Evolutionary conservation across 2,329 filamentous ascomycete species (phyloP), one percentile per base, ranked within the genome.

Genomic region (Colletotrichum kahawae): DNA sequence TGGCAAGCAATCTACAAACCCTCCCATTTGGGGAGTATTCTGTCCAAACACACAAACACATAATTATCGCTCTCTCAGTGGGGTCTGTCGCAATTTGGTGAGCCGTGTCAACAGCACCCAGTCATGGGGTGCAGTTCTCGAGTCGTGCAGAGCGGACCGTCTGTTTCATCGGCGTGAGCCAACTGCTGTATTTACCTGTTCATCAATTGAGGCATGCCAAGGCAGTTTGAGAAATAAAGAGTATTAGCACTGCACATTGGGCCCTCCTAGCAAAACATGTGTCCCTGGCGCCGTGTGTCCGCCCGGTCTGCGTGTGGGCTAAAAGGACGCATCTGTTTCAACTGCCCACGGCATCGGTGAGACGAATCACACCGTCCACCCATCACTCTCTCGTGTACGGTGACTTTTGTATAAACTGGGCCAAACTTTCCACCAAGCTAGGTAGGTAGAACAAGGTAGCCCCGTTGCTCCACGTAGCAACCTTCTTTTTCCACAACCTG

Each of bases 1-100:
- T 63, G 72, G 72, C 72, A 67, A 75, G 38, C 69, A 75, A 72
- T 72, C 43, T 29, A 72, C 48, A 65, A 72, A 67, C 63, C 33
- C 57, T 18, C 63, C 69, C 48, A 10, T 14, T 63, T 67, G 68
- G 69, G 67, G 48, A 62, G 56, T 48, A 34, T 67, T 21, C 38
- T 24, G 27, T 60, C 60, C 31, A 63, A 51, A 27, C 59, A 70
- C 13, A 66, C 56, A 38, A 18, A 57, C 51, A 59, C 29, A 63
- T 62, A 34, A 74, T 62, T 18, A 54, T 57, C 18, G 38, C 7
- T 68, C 29, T 34, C 57, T 29, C 54, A n/a, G 7, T 24, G 6
- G 10, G 27, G 65, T 31, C 13, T 31, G 21, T 16, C 27, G n/a
- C 64, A 67, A 56, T 27, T 24, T 13, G 60, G 51, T 33, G 8